Conservation (phyloP, 2,329 filamentous ascomycete species). For the Colletotrichum liriopes region DNA sequence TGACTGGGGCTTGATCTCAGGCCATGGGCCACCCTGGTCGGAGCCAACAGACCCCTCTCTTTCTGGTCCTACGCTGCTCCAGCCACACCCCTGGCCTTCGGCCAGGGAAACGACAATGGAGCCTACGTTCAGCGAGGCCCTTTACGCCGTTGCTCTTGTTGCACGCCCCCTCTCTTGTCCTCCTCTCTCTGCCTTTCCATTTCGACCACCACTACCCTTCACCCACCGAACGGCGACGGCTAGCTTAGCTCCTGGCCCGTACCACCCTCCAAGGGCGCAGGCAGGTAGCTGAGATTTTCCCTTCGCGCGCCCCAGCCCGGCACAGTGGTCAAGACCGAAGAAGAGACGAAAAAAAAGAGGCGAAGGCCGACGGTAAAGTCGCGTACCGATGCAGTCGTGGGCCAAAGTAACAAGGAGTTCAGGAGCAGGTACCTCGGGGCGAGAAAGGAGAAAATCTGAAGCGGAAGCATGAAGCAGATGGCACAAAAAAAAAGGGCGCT, state of each 20-base stretch:
- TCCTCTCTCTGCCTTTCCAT: conserved; percentile 13
- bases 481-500: conserved; percentile 3
- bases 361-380: conserved; percentile 35
- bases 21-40: conserved; percentile 36
- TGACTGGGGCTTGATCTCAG: conserved; percentile 41
- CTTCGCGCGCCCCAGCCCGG: conserved; percentile 31
- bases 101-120: conserved; percentile 32
- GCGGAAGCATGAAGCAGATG: conserved; percentile 24
- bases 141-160: conserved; percentile 15
- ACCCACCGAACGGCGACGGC: conserved; percentile 44
- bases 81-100: conserved; percentile 46
- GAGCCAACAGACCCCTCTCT: conserved; percentile 39
- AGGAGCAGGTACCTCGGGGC: not conserved
- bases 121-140: conserved; percentile 24
- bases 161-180: conserved; percentile 34
- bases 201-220: conserved; percentile 11
- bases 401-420: conserved; percentile 5
- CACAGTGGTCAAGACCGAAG: conserved; percentile 41
- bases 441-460: conserved; percentile 12
- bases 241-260: conserved; percentile 30
- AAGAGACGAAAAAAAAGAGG: conserved; percentile 38
- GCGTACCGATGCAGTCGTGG: conserved; percentile 29
- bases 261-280: conserved; percentile 39
- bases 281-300: conserved; percentile 31
- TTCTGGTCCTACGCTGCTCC: conserved; percentile 53